Evolutionary conservation across 352 stramenopile species (phyloP), one percentile per base, ranked within the genome.

Genomic region (Blastocystis sp.): DNA sequence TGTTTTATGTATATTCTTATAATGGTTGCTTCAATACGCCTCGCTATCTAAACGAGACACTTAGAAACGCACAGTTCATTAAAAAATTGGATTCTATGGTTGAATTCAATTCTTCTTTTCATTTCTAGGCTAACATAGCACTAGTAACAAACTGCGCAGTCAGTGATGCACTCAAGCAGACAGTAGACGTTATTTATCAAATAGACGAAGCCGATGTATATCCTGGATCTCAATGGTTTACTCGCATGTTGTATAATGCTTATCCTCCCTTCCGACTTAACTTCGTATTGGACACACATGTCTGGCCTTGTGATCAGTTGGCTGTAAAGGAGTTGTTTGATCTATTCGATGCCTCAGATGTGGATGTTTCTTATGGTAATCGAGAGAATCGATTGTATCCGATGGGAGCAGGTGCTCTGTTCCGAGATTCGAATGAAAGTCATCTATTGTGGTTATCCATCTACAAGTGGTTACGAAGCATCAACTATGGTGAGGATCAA

Each of bases 261-360:
- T 74, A 74, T 74, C 63, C 42, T 74, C 63, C 63, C 6, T 74
- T 74, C 32, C 43, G 51, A 5, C n/a, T 52, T 32, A 74, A 43
- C 21, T 74, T 51, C 32, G 42, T 43, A 14, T 24, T 74, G 12
- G 63, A 74, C 32, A 46, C 29, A 21, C 63, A 74, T 21, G 63
- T 74, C 0, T 37, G 24, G 29, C 63, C 63, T 0, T 74, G 63
- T 12, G 35, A 74, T 32, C 14, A 9, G 0, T n/a, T 32, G 19
- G 54, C 54, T 16, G 19, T 32, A 7, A 61, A 61, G 5, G 54
- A 61, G 12, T 6, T 61, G 5, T 32, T 61, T 12, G 54, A 61
- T 7, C 3, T 16, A 12, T 61, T 61, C 54, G 54, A 61, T n/a
- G 27, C 19, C 5, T 32, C 19, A 7, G 54, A 14, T 61, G 54